Conservation (phyloP, 139 green algal genomes). For the Chlorella sp. region DNA sequence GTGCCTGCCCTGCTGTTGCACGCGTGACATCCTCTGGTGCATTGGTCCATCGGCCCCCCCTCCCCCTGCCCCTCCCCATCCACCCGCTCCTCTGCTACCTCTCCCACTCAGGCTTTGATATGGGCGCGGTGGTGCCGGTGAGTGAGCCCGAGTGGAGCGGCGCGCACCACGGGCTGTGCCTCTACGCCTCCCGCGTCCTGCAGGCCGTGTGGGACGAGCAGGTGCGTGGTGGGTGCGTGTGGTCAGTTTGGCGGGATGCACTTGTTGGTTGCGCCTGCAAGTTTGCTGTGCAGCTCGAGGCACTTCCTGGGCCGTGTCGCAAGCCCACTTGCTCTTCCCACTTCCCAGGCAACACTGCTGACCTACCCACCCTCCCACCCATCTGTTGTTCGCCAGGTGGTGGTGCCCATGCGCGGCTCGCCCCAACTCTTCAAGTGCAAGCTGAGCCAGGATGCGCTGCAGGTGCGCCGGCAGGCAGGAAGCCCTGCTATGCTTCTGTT, state of each 20-base stretch:
- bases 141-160: conserved; percentile 81
- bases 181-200: conserved; percentile 81
- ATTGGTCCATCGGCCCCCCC: neutral
- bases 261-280: neutral
- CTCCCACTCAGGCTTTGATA: conserved; percentile 63
- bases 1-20: too few species aligned
- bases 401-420: neutral
- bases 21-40: neutral
- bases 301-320: too few species aligned
- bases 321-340: too few species aligned
- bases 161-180: conserved; percentile 80
- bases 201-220: conserved; percentile 77
- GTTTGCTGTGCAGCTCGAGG: neutral
- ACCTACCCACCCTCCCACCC: neutral
- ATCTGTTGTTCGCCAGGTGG: neutral
- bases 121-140: conserved; percentile 67
- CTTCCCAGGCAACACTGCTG: neutral
- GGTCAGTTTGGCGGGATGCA: neutral
- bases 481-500: too few species aligned
- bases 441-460: conserved; percentile 26
- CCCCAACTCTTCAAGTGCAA: neutral
- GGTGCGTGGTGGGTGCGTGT: conserved; percentile 20
- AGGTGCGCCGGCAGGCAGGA: neutral
- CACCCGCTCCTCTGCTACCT: neutral
- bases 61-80: neutral